Conservation (phyloP, 1,139 yeast species). For the Pichia sp. region DNA sequence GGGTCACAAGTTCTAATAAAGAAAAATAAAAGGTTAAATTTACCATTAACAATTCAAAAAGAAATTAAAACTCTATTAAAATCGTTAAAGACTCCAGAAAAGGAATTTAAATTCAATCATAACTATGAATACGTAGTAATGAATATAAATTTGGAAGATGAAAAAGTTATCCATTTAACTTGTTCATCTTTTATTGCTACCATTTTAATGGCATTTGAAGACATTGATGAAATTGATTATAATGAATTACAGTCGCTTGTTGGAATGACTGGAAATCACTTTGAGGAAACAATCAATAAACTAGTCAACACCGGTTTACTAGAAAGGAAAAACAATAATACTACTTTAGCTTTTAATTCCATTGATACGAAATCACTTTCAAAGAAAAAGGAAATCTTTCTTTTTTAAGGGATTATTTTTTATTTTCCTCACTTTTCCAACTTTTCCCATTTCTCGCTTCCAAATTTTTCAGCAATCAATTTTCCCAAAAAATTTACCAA, state of each 20-base stretch:
- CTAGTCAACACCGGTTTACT: background rate
- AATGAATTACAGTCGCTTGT: background rate
- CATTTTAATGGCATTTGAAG: constrained; percentile 2
- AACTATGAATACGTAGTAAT: constrained; percentile 1
- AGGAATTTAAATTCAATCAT: background rate
- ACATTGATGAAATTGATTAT: background rate
- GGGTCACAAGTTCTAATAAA: background rate
- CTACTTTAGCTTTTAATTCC: too few relatives aligned
- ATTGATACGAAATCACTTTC: too few relatives aligned
- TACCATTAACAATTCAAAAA: background rate
- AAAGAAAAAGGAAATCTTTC: too few relatives aligned
- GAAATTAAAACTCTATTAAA: background rate
- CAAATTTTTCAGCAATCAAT: too few relatives aligned
- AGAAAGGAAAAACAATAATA: too few relatives aligned
- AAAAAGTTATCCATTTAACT: background rate
- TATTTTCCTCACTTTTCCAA: too few relatives aligned
- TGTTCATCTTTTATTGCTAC: constrained; percentile 3
- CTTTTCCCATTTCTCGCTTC: too few relatives aligned
- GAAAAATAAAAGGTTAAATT: background rate
- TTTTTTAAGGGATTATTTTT: too few relatives aligned
- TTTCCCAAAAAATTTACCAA: too few relatives aligned
- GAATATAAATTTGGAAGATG: background rate
- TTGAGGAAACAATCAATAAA: background rate
- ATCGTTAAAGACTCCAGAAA: background rate
- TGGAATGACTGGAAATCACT: background rate